phyloP scores from a whole-genome alignment of 1,284 basidiomycete genomes.

The Ustilago curta region DNA sequence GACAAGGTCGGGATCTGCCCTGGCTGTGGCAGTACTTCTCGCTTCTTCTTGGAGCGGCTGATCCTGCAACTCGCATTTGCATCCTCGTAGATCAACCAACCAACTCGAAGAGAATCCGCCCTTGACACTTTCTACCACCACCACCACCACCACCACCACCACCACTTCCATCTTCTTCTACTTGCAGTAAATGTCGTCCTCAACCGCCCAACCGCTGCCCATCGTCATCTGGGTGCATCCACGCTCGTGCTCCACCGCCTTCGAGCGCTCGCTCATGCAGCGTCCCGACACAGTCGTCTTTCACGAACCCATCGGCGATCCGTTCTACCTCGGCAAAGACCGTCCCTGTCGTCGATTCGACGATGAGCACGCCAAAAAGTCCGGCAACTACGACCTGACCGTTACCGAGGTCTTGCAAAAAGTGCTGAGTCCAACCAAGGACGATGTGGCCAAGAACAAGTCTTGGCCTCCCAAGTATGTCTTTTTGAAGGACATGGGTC shows the following conservation, averaged over 20 bases:
- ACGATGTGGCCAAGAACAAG: conserved; percentile 39
- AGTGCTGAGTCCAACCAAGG: conserved; percentile 42
- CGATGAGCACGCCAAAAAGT: conserved; percentile 50
- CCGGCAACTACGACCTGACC: conserved; percentile 50
- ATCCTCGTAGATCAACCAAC: too few relatives aligned
- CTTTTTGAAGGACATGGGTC: conserved; percentile 68
- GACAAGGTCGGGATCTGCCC: too few relatives aligned
- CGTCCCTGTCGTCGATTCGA: conserved; percentile 54
- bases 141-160: not conserved
- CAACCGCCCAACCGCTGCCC: conserved; percentile 31
- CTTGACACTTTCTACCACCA: not conserved
- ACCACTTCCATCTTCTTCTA: not conserved
- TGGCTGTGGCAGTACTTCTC: too few relatives aligned
- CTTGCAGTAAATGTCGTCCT: conserved; percentile 18
- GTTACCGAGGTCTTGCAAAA: conserved; percentile 50
- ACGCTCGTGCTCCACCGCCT: conserved; percentile 60
- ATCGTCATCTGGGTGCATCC: conserved; percentile 64
- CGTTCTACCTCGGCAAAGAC: conserved; percentile 58
- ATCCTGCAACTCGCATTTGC: too few relatives aligned
- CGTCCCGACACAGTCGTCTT: conserved; percentile 58
- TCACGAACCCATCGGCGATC: conserved; percentile 64
- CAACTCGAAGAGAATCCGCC: not conserved
- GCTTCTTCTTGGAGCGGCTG: too few relatives aligned
- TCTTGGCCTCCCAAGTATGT: conserved; percentile 52
- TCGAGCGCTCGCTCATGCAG: conserved; percentile 65